These are phyloP conservation scores for Wickerhamomyces silvicola DNA, from an alignment of 805 yeast genomes.

Conservation along the genomic window DNA sequence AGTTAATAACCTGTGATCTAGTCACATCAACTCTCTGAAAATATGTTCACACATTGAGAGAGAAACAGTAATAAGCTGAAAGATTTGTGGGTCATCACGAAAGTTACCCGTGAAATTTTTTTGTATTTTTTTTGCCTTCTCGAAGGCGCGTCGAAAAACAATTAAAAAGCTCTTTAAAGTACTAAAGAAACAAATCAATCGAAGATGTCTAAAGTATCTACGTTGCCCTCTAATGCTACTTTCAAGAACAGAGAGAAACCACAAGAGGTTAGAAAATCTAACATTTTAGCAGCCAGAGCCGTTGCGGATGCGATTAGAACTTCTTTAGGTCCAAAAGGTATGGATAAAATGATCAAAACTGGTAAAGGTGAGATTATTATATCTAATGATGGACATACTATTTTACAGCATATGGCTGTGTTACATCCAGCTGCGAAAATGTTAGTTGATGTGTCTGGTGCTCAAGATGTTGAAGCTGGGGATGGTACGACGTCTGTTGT, in stretches of 20 bases:
- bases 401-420: slow-evolving; percentile 94
- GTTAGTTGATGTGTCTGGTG: slow-evolving; percentile 95
- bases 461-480: slow-evolving; percentile 99
- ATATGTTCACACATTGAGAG: slow-evolving; percentile 8
- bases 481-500: slow-evolving; percentile 99
- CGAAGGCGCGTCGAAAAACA: slow-evolving; percentile 2
- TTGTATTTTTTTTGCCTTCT: not conserved
- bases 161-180: not conserved
- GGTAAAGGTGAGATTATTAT: slow-evolving; percentile 89
- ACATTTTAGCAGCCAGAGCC: slow-evolving; percentile 97
- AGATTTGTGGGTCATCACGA: not conserved
- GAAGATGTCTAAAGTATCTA: slow-evolving; percentile 11
- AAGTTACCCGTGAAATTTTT: not conserved
- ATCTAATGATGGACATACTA: slow-evolving; percentile 98
- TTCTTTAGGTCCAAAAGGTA: slow-evolving; percentile 96
- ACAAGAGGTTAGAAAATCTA: slow-evolving; percentile 94
- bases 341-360: slow-evolving; percentile 98
- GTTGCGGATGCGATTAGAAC: slow-evolving; percentile 96
- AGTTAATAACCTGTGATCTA: slow-evolving; percentile 39
- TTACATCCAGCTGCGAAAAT: slow-evolving; percentile 98
- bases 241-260: slow-evolving; percentile 95
- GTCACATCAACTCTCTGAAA: slow-evolving; percentile 24
- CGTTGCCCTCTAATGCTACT: slow-evolving; percentile 67
- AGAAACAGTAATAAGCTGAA: not conserved
- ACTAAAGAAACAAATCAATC: not conserved